These are phyloP conservation scores for Phaeoacremonium minimum DNA, from an alignment of 2,329 filamentous ascomycete genomes.

Conservation along the genomic window DNA sequence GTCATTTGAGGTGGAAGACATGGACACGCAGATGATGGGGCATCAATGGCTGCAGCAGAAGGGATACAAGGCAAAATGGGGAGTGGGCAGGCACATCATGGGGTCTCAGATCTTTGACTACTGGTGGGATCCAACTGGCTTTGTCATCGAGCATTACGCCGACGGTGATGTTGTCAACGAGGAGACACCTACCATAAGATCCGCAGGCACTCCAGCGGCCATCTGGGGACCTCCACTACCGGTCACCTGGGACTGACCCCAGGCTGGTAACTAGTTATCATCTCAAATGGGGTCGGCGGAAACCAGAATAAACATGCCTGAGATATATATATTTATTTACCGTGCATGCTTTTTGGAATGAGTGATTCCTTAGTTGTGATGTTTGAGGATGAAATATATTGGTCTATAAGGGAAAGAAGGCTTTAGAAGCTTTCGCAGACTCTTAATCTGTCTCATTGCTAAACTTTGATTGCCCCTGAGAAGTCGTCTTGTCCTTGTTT, in stretches of 20 bases:
- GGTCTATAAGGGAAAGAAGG: too few species aligned
- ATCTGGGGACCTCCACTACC: constrained; percentile 6
- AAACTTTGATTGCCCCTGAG: too few species aligned
- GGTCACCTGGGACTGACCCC: constrained; percentile 1
- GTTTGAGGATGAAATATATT: too few species aligned
- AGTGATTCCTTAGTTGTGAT: too few species aligned
- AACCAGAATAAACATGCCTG: too few species aligned
- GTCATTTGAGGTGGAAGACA: constrained; percentile 54
- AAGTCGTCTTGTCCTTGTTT: too few species aligned
- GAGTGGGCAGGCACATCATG: constrained; percentile 55
- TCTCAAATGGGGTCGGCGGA: too few species aligned
- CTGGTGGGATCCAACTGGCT: constrained; percentile 50
- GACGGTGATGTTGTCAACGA: constrained; percentile 58
- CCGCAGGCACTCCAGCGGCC: constrained; percentile 1
- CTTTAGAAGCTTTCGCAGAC: too few species aligned
- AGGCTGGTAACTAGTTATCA: too few species aligned
- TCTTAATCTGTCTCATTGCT: too few species aligned
- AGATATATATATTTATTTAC: too few species aligned
- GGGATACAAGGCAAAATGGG: constrained; percentile 52
- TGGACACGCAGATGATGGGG: constrained; percentile 55
- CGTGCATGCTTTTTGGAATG: too few species aligned
- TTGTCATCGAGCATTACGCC: constrained; percentile 56
- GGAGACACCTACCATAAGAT: constrained; percentile 28
- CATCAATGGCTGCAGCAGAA: constrained; percentile 52
- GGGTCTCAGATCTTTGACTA: constrained; percentile 62